Evolutionary conservation across 345 rosid genomes (phyloP).

Genomic region (Crucihimalaya himalaica): DNA sequence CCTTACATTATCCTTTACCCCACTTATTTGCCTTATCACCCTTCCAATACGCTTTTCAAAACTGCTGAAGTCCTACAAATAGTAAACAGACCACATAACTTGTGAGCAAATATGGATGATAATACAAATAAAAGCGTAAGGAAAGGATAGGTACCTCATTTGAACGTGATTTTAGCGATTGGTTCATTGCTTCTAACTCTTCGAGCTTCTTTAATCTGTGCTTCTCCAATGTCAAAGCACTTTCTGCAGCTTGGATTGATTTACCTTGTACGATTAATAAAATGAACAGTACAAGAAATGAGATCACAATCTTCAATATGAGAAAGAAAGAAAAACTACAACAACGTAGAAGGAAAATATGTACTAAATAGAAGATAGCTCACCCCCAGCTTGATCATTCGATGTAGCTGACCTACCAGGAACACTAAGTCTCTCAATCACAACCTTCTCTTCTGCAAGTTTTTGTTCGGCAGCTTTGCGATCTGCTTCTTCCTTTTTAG

Average conservation of each 20-base stretch:
- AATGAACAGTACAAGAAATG: constrained; percentile 9
- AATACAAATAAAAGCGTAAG: not conserved
- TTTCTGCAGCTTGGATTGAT: constrained; percentile 65
- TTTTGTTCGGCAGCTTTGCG: constrained; percentile 41
- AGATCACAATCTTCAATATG: constrained; percentile 20
- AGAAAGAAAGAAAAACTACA: constrained; percentile 17
- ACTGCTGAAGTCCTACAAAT: constrained; percentile 62
- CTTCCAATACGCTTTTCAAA: constrained; percentile 63
- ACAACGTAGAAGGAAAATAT: constrained; percentile 2
- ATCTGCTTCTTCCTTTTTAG: constrained; percentile 56
- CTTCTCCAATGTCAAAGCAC: constrained; percentile 65
- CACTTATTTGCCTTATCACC: constrained; percentile 65
- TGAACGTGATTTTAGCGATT: constrained; percentile 45
- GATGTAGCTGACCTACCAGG: constrained; percentile 35
- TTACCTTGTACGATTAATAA: constrained; percentile 44
- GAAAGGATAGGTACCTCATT: constrained; percentile 50
- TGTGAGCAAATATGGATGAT: constrained; percentile 22
- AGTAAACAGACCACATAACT: constrained; percentile 14
- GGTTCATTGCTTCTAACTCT: constrained; percentile 56
- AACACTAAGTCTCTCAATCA: constrained; percentile 33
- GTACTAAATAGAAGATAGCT: constrained; percentile 6
- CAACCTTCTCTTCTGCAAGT: constrained; percentile 33
- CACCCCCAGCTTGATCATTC: constrained; percentile 50
- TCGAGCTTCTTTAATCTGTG: constrained; percentile 65
- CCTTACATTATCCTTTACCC: constrained; percentile 73